Evolutionary conservation across 257 asterid species (phyloP), one percentile per base, ranked within the genome.

Genomic region (Solanum infundibuliforme): DNA sequence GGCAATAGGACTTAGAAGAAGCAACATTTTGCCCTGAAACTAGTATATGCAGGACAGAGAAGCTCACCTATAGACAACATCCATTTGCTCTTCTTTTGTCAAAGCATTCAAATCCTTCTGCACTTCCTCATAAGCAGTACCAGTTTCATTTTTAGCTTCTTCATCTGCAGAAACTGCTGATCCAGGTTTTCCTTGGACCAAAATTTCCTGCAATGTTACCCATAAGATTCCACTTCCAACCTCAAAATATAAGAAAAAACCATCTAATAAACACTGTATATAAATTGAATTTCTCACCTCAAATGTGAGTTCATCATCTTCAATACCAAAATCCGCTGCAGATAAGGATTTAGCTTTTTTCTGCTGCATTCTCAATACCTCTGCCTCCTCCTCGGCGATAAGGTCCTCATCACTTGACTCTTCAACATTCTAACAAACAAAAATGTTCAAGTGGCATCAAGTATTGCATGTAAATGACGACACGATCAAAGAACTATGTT

Each of bases 71-170:
- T 90, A 90, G 85, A 97, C 94, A 29, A 92, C 93, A 93, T 93
- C 97, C 98, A 95, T 95, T 83, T 95, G 98, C 91, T 97, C 99
- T 92, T 97, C 99, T 90, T 86, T 91, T 13, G 99, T 93, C 86
- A 97, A 88, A 65, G 98, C 94, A 91, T 90, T 93, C 76, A 93
- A 68, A 91, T 97, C 98, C 92, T 94, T 95, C 93, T 90, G 91
- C 87, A 97, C 93, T 89, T 93, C 87, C 93, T 93, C 95, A 87
- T 88, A 94, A 71, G 92, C 75, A 87, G 90, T 86, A 69, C 88
- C 94, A 83, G 91, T 87, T 88, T 90, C 98, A 85, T 89, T 91
- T 86, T 89, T 90, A 79, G 55, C 87, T 88, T 88, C 94, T 90
- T 89, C 92, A 38, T 91, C 92, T 32, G 83, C 75, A 87, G 92